These are phyloP conservation scores for Yamadazyma sp. DNA, from an alignment of 1,139 yeast species.

Conservation along the genomic window DNA sequence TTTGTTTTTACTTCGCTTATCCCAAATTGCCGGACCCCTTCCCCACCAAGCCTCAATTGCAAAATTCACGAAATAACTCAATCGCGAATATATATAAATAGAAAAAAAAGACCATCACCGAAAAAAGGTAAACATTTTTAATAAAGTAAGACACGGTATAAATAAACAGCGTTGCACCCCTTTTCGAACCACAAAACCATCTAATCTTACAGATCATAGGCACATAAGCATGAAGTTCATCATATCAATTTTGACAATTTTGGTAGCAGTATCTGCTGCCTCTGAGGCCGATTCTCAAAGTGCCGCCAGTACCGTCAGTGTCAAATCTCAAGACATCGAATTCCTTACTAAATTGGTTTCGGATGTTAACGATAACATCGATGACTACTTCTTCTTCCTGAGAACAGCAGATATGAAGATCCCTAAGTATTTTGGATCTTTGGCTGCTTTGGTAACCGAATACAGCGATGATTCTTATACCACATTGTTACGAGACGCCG, in stretches of 20 bases:
- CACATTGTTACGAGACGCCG: constrained; percentile 27
- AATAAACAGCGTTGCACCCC: not conserved
- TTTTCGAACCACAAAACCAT: too few species aligned
- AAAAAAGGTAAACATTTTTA: too few species aligned
- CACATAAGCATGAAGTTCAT: too few species aligned
- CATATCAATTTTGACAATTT: not conserved
- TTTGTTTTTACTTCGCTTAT: not conserved
- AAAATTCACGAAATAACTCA: not conserved
- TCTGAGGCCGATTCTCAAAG: not conserved
- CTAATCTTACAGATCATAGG: too few species aligned
- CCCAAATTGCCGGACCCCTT: not conserved
- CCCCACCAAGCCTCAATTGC: not conserved
- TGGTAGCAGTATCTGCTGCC: constrained; percentile 1
- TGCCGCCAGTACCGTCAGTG: not conserved
- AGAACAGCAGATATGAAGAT: constrained; percentile 23
- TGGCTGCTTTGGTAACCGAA: constrained; percentile 24
- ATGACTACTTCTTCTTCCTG: constrained; percentile 23
- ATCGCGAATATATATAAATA: not conserved
- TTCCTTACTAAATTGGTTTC: constrained; percentile 30
- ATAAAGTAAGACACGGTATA: not conserved
- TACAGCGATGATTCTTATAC: constrained; percentile 34
- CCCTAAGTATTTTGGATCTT: constrained; percentile 25
- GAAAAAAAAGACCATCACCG: too few species aligned
- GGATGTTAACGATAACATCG: constrained; percentile 23
- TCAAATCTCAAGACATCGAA: constrained; percentile 16